Evolutionary conservation across 306 rosid genomes (phyloP).

Genomic region (Trifolium dubium): DNA sequence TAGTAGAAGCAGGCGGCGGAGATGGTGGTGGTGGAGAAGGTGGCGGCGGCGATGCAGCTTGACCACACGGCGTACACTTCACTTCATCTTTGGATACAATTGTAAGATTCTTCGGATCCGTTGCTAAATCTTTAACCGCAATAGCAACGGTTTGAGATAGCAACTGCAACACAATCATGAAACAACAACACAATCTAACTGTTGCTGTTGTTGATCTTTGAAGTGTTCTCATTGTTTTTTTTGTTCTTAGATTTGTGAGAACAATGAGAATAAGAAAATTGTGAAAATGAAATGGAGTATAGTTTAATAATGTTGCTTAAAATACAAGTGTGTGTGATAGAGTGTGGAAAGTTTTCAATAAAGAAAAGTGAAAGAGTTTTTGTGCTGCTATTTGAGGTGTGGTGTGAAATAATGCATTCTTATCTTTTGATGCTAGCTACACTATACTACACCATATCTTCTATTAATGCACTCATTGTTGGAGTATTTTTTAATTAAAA

Average conservation of each 20-base stretch:
- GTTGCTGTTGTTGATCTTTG: neutral
- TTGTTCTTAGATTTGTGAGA: neutral
- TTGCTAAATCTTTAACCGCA: neutral
- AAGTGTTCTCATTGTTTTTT: conserved; percentile 45
- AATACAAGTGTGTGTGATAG: neutral
- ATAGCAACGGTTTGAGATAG: conserved; percentile 2
- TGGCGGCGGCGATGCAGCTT: conserved; percentile 60
- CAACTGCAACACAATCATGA: neutral
- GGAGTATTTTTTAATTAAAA: too few species aligned
- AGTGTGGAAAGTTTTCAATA: conserved; percentile 21
- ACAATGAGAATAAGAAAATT: neutral
- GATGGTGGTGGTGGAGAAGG: conserved; percentile 55
- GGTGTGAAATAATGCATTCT: conserved; percentile 25
- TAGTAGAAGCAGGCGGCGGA: conserved; percentile 33
- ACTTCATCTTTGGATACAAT: conserved; percentile 63
- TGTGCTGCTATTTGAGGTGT: conserved; percentile 47
- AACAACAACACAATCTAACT: neutral
- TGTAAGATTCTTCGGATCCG: conserved; percentile 28
- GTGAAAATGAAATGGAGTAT: conserved; percentile 10
- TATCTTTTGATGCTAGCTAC: conserved; percentile 29
- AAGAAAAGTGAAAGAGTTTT: neutral
- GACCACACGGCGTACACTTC: conserved; percentile 82
- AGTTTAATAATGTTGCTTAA: conserved; percentile 19
- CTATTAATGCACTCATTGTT: conserved; percentile 3
- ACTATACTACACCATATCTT: neutral